These are phyloP conservation scores for Picea sitchensis DNA, from an alignment of 75 land plant species.

Conservation along the genomic window DNA sequence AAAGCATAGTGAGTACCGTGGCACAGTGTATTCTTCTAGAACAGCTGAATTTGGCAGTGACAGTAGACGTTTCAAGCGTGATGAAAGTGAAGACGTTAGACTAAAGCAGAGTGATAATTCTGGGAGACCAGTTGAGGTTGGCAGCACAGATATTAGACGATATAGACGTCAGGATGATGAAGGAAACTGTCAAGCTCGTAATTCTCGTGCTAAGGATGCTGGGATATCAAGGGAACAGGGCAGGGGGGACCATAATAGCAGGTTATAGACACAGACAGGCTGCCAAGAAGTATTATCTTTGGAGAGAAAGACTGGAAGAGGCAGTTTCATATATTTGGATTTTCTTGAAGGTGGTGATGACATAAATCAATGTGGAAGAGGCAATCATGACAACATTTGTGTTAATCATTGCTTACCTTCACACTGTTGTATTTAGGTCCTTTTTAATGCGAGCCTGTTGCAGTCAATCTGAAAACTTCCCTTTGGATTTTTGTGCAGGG, in stretches of 20 bases:
- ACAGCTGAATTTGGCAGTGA: constrained; percentile 14
- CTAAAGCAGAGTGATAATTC: constrained; percentile 18
- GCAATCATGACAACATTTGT: background rate
- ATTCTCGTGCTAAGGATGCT: constrained; percentile 15
- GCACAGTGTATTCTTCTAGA: constrained; percentile 25
- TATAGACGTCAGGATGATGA: constrained; percentile 22
- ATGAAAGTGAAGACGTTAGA: constrained; percentile 26
- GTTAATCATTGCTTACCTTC: background rate
- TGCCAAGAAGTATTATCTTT: background rate
- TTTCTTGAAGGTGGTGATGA: constrained; percentile 10
- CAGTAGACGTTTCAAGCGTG: constrained; percentile 21
- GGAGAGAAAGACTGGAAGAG: constrained; percentile 15
- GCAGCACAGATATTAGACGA: constrained; percentile 14
- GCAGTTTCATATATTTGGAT: constrained; percentile 1
- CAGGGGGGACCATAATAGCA: constrained; percentile 4
- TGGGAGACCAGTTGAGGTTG: constrained; percentile 12
- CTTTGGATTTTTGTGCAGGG: constrained; percentile 5
- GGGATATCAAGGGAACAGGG: constrained; percentile 19
- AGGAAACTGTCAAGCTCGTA: constrained; percentile 10
- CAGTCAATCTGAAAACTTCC: constrained; percentile 7
- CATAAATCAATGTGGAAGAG: constrained; percentile 3
- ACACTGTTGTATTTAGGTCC: background rate
- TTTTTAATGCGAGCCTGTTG: background rate
- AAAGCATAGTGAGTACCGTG: constrained; percentile 20
- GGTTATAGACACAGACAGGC: constrained; percentile 8